Conservation (phyloP, 148 eudicot species). For the Nyssa sinensis region DNA sequence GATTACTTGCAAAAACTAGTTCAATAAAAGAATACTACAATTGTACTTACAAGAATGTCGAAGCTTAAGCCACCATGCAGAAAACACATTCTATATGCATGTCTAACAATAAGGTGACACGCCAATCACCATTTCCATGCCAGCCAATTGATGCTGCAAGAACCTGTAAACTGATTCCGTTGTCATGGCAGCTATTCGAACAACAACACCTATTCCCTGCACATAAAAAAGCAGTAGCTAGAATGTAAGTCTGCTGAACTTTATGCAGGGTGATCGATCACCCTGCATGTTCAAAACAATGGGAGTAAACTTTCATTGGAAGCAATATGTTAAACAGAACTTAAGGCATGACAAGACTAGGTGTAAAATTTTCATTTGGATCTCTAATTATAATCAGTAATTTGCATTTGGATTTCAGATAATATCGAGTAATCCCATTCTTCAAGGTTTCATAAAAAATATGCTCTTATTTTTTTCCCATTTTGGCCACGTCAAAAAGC, state of each 20-base stretch:
- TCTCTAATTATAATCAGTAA: too few species aligned
- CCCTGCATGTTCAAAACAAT: background rate
- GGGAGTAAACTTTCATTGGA: background rate
- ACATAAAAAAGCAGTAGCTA: slow-evolving; percentile 6
- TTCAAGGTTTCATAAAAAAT: too few species aligned
- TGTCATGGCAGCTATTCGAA: slow-evolving; percentile 70
- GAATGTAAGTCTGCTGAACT: slow-evolving; percentile 11
- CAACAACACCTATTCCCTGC: slow-evolving; percentile 65
- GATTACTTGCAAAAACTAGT: background rate
- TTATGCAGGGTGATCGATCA: background rate
- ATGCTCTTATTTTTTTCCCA: too few species aligned
- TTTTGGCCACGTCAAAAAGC: too few species aligned
- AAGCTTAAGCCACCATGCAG: slow-evolving; percentile 6
- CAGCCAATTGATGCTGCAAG: slow-evolving; percentile 55
- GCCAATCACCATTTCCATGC: slow-evolving; percentile 71
- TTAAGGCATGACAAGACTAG: background rate
- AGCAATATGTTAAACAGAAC: background rate
- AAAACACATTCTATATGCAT: background rate
- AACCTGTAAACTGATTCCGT: slow-evolving; percentile 81
- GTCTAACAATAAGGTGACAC: slow-evolving; percentile 49
- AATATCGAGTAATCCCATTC: too few species aligned
- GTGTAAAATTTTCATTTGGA: background rate
- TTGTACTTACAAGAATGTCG: background rate
- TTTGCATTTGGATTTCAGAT: too few species aligned
- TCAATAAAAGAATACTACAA: background rate